phyloP scores from a whole-genome alignment of 2,329 filamentous ascomycete genomes.

The Aureobasidium sp. region DNA sequence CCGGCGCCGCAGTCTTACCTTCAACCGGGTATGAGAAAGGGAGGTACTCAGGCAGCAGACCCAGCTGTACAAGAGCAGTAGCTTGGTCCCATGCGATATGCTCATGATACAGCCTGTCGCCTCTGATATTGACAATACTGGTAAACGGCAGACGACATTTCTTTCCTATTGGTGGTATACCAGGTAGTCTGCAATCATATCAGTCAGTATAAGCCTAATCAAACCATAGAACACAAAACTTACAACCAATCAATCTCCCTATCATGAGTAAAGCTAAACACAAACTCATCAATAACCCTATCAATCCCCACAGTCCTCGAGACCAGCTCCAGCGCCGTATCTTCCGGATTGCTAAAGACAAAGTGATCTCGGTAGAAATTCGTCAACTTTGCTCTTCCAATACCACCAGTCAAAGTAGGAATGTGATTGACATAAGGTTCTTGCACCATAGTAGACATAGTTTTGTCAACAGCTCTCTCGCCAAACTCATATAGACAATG shows the following conservation, averaged over 20 bases:
- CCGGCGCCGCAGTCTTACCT: constrained; percentile 38
- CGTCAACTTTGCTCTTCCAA: constrained; percentile 46
- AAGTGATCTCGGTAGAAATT: constrained; percentile 66
- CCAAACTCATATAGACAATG: constrained; percentile 60
- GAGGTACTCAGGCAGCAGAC: constrained; percentile 67
- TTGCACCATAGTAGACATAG: constrained; percentile 34
- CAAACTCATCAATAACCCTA: constrained; percentile 66
- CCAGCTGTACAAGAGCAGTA: constrained; percentile 62
- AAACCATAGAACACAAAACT: constrained; percentile 40
- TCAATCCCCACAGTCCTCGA: constrained; percentile 65
- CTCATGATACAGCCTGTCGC: constrained; percentile 61
- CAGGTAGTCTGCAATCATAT: constrained; percentile 60
- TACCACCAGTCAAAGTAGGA: constrained; percentile 51
- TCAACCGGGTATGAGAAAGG: constrained; percentile 64
- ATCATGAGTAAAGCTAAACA: constrained; percentile 67
- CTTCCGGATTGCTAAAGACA: constrained; percentile 58
- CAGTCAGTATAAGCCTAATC: neutral
- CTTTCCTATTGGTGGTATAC: constrained; percentile 59
- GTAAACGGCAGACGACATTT: constrained; percentile 62
- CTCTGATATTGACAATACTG: constrained; percentile 60
- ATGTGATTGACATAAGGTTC: constrained; percentile 41
- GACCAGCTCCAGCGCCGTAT: constrained; percentile 59
- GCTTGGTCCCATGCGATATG: constrained; percentile 70
- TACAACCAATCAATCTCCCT: constrained; percentile 81
- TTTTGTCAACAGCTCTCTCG: constrained; percentile 30